These are phyloP conservation scores for Begonia fuchsioides DNA, from an alignment of 306 rosid species.

Conservation along the genomic window DNA sequence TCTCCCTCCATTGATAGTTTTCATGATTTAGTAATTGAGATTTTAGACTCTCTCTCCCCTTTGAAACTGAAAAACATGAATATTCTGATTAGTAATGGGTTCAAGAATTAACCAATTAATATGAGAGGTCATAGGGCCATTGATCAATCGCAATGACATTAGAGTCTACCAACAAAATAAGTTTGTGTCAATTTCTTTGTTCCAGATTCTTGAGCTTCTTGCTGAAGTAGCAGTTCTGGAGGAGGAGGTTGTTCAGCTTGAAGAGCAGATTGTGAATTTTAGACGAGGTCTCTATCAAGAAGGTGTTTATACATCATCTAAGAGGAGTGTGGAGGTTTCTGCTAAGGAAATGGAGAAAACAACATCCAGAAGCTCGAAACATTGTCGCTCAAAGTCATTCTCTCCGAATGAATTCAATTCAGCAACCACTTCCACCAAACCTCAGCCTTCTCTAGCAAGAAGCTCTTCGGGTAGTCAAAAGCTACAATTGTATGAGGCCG, in stretches of 20 bases:
- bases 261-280: conserved; percentile 74
- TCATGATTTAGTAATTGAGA: background rate
- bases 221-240: conserved; percentile 94
- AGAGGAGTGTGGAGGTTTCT: conserved; percentile 37
- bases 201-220: conserved; percentile 74
- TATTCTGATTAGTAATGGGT: too few relatives aligned
- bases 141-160: too few relatives aligned
- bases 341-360: conserved; percentile 25
- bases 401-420: conserved; percentile 52
- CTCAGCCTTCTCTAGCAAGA: conserved; percentile 64
- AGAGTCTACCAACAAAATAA: too few relatives aligned
- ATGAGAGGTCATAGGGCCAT: too few relatives aligned
- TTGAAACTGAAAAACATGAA: too few relatives aligned
- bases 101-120: too few relatives aligned
- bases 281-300: conserved; percentile 76
- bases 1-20: conserved; percentile 52
- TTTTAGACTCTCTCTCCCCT: background rate
- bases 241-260: conserved; percentile 76
- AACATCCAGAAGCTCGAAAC: conserved; percentile 34
- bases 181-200: conserved; percentile 3
- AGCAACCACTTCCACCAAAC: conserved; percentile 14
- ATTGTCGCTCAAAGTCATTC: conserved; percentile 64
- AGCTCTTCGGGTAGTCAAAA: conserved; percentile 45
- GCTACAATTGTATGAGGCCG: conserved; percentile 26
- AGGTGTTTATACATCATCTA: conserved; percentile 56